A percentile compares a stretch with the other conserved stretches of the same genome.
These are phyloP conservation scores for Lepiota subincarnata DNA, from an alignment of 768 basidiomycete species.

Conservation along the genomic window DNA sequence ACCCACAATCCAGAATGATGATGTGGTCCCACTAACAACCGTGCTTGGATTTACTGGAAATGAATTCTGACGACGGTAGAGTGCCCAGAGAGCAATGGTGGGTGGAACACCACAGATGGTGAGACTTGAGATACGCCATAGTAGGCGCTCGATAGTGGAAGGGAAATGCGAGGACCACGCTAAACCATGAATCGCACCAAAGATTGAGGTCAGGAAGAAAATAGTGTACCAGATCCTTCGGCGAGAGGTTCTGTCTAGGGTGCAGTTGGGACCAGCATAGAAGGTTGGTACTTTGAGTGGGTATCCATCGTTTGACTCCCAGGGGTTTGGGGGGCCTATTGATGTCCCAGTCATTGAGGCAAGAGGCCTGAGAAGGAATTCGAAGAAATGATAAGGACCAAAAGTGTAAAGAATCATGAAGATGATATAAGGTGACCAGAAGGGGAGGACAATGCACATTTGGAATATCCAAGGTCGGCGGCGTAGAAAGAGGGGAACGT, in stretches of 20 bases:
- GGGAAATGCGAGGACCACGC: slow-evolving; percentile 16
- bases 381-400: slow-evolving; percentile 2
- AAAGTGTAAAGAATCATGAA: background rate
- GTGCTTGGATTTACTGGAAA: background rate
- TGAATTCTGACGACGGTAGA: background rate
- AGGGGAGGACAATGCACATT: slow-evolving; percentile 1
- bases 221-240: background rate
- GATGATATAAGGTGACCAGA: slow-evolving; percentile 1
- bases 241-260: background rate
- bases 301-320: background rate
- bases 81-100: slow-evolving; percentile 1
- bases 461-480: background rate
- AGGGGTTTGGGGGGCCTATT: background rate
- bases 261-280: background rate
- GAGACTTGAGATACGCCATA: slow-evolving; percentile 11
- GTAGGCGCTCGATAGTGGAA: slow-evolving; percentile 1
- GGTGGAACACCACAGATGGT: background rate
- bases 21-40: background rate
- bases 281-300: slow-evolving; percentile 1
- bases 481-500: background rate
- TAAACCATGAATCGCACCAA: slow-evolving; percentile 18
- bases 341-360: slow-evolving; percentile 1
- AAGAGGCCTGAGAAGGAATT: background rate
- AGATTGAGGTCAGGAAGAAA: slow-evolving; percentile 9
- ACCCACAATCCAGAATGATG: background rate